Evolutionary conservation across 306 rosid genomes (phyloP).

Genomic region (Lotus japonicus): DNA sequence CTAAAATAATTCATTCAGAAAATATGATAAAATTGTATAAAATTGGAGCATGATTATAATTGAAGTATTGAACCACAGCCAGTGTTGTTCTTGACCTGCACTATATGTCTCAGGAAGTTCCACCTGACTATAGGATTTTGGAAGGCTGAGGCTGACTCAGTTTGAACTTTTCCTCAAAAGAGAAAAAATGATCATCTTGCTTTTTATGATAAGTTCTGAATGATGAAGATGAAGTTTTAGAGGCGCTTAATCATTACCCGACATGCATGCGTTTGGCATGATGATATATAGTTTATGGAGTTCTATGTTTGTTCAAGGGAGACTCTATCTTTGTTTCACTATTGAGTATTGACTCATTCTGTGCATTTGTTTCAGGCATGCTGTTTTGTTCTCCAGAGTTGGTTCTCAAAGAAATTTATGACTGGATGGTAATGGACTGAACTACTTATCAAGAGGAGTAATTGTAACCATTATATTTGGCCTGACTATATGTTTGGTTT

Average conservation of each 20-base stretch:
- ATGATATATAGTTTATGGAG: not conserved
- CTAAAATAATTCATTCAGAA: not conserved
- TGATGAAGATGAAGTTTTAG: not conserved
- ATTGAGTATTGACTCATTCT: slow-evolving; percentile 9
- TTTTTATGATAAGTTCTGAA: slow-evolving; percentile 5
- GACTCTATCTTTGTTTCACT: not conserved
- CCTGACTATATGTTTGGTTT: slow-evolving; percentile 23
- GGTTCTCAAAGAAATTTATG: slow-evolving; percentile 96
- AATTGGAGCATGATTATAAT: not conserved
- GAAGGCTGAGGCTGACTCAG: not conserved
- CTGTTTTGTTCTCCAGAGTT: slow-evolving; percentile 86
- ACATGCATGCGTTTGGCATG: not conserved
- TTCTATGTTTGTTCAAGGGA: not conserved
- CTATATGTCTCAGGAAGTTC: not conserved
- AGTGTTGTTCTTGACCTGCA: not conserved
- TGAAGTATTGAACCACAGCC: not conserved
- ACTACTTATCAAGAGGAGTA: slow-evolving; percentile 2
- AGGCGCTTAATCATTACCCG: not conserved
- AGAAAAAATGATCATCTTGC: not conserved
- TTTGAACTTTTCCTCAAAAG: not conserved
- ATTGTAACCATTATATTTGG: not conserved
- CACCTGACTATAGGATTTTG: not conserved
- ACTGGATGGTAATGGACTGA: slow-evolving; percentile 71
- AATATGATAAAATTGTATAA: not conserved
- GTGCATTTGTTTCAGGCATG: slow-evolving; percentile 60